These are phyloP conservation scores for Delonix regia DNA, from an alignment of 306 rosid genomes.

Conservation along the genomic window DNA sequence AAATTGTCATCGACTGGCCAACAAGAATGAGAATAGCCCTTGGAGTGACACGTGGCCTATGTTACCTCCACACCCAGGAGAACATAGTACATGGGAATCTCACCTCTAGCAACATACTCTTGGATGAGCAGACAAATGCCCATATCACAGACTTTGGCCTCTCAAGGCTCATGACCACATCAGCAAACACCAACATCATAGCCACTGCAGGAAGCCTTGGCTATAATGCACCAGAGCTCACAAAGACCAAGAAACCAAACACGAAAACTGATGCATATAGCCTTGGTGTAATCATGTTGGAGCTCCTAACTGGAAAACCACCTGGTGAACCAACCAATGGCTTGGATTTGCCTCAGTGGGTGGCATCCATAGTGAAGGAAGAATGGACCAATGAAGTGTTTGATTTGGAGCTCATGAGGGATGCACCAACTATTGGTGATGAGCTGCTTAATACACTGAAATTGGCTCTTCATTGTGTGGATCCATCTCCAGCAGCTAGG, in stretches of 20 bases:
- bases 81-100: conserved; percentile 77
- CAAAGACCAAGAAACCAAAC: conserved; percentile 70
- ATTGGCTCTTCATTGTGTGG: conserved; percentile 85
- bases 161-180: conserved; percentile 77
- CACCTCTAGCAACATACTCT: conserved; percentile 72
- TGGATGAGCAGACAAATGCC: conserved; percentile 68
- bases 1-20: conserved; percentile 75
- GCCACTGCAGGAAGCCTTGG: conserved; percentile 91
- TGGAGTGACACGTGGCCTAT: conserved; percentile 67
- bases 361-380: conserved; percentile 82
- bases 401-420: conserved; percentile 85
- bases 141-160: conserved; percentile 84
- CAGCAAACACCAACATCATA: conserved; percentile 76
- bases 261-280: conserved; percentile 68
- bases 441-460: conserved; percentile 83
- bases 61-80: conserved; percentile 65
- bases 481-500: conserved; percentile 79
- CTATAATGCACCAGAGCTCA: conserved; percentile 84
- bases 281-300: conserved; percentile 82
- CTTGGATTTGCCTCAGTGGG: conserved; percentile 90
- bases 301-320: conserved; percentile 82
- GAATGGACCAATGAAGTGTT: conserved; percentile 53
- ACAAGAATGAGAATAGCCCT: conserved; percentile 80
- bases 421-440: conserved; percentile 65
- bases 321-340: conserved; percentile 83